Conservation (phyloP, 139 green algal species). For the Volvox reticuliferus region DNA sequence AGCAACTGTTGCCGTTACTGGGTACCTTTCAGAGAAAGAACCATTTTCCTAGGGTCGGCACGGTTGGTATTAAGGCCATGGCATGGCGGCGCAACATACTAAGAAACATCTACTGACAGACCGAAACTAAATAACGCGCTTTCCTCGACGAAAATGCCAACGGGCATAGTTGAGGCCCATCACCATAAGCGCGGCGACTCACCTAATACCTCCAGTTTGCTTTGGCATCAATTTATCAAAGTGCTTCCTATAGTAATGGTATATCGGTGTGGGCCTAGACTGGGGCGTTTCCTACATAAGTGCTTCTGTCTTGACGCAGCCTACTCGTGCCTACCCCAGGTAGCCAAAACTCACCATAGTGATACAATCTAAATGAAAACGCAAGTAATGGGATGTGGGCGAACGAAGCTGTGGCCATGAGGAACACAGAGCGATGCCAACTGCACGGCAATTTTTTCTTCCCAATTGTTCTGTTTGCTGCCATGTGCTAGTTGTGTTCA, state of each 20-base stretch:
- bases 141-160: not conserved
- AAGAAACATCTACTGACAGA: not conserved
- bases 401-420: too few relatives aligned
- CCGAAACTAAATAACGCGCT: not conserved
- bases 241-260: not conserved
- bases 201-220: not conserved
- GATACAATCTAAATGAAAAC: too few relatives aligned
- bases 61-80: not conserved
- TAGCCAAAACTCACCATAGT: too few relatives aligned
- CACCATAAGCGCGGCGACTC: constrained; percentile 13
- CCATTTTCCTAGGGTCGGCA: constrained; percentile 1
- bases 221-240: not conserved
- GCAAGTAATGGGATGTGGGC: too few relatives aligned
- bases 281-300: too few relatives aligned
- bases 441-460: too few relatives aligned
- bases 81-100: not conserved
- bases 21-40: not conserved
- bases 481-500: too few relatives aligned
- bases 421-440: too few relatives aligned
- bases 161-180: not conserved
- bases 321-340: too few relatives aligned
- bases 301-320: too few relatives aligned
- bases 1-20: not conserved
- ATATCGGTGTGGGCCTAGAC: not conserved
- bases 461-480: too few relatives aligned